Evolutionary conservation across 1,284 basidiomycete genomes (phyloP).

Genomic region (Leccinum olivaceoglutinosum): DNA sequence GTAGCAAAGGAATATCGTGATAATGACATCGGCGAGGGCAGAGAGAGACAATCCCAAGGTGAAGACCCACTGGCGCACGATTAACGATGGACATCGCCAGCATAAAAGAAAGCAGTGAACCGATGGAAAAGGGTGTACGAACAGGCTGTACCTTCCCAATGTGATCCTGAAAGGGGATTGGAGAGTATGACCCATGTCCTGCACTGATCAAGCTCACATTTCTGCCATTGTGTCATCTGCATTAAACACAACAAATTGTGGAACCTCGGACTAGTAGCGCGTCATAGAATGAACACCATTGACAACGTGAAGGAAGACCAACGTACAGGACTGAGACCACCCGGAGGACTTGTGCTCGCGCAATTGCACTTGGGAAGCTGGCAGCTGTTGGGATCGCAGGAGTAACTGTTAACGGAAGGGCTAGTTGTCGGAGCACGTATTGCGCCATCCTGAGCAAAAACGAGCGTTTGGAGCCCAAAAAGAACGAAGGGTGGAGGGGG

Average conservation of each 20-base stretch:
- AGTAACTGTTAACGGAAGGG: not conserved
- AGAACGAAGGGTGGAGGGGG: not conserved
- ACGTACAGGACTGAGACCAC: conserved; percentile 5
- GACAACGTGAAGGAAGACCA: not conserved
- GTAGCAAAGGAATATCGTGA: conserved; percentile 41
- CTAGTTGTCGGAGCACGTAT: not conserved
- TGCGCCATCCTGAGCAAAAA: not conserved
- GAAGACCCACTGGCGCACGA: conserved; percentile 42
- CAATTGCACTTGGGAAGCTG: conserved; percentile 7
- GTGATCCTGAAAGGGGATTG: conserved; percentile 11
- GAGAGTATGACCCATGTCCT: not conserved
- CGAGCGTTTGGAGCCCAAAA: conserved; percentile 2
- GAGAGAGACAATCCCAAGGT: conserved; percentile 46
- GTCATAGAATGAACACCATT: not conserved
- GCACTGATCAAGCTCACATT: conserved; percentile 14
- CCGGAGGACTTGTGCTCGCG: conserved; percentile 2
- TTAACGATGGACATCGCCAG: not conserved
- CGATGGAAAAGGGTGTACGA: conserved; percentile 13
- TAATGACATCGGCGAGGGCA: conserved; percentile 41
- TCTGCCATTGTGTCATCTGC: conserved; percentile 16
- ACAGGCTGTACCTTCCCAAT: conserved; percentile 13
- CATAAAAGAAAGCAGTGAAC: not conserved
- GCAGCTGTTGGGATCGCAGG: conserved; percentile 1
- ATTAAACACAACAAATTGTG: conserved; percentile 2
- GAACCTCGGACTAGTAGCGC: not conserved